These are phyloP conservation scores for Cornus florida DNA, from an alignment of 148 eudicot genomes.

Conservation along the genomic window DNA sequence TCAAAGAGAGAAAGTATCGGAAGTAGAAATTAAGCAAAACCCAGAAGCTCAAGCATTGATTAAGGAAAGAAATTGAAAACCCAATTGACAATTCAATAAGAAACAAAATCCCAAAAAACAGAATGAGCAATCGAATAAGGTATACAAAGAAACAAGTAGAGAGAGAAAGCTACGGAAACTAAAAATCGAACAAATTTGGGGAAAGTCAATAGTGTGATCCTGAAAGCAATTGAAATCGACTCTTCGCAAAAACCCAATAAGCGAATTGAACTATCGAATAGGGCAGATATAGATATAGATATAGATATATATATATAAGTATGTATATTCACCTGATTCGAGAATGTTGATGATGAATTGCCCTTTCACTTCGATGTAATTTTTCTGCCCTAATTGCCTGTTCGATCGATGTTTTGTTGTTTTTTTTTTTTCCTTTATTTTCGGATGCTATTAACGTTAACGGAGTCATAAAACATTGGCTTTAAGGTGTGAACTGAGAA, in stretches of 20 bases:
- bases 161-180: constrained; percentile 4
- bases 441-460: too few relatives aligned
- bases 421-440: too few relatives aligned
- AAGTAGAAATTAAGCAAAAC: neutral
- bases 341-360: constrained; percentile 6
- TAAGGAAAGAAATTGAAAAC: neutral
- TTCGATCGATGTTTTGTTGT: neutral
- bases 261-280: neutral
- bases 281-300: neutral
- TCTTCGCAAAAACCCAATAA: neutral
- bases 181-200: neutral
- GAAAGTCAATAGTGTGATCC: neutral
- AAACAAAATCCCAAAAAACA: neutral
- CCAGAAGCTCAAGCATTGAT: neutral
- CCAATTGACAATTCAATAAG: neutral
- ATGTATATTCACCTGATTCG: constrained; percentile 4
- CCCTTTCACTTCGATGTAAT: neutral
- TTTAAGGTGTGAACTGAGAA: too few relatives aligned
- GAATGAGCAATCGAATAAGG: neutral
- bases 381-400: neutral
- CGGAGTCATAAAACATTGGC: too few relatives aligned
- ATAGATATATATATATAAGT: neutral
- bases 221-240: neutral
- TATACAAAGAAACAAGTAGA: neutral
- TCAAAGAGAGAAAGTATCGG: neutral